Evolutionary conservation across 2,329 filamentous ascomycete genomes (phyloP).

Genomic region (Aspergillus neoniger): DNA sequence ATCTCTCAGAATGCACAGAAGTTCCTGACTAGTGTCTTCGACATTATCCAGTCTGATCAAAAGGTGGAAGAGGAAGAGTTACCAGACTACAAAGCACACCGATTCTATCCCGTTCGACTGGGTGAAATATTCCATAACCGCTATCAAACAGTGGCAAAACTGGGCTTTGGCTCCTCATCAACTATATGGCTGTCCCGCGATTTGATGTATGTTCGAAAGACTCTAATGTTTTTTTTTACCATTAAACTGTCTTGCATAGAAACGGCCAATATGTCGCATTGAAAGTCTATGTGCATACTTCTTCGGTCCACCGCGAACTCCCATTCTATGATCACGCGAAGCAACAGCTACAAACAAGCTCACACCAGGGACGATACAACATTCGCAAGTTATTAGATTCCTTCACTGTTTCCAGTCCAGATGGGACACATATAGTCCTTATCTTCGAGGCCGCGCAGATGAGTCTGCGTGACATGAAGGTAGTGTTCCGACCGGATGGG

Average conservation of each 20-base stretch:
- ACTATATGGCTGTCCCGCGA: slow-evolving; percentile 34
- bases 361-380: slow-evolving; percentile 27
- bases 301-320: slow-evolving; percentile 29
- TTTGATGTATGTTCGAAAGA: slow-evolving; percentile 18
- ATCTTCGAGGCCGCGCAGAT: slow-evolving; percentile 32
- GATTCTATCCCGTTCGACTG: slow-evolving; percentile 30
- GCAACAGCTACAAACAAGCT: slow-evolving; percentile 16
- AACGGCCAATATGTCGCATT: slow-evolving; percentile 24
- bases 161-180: slow-evolving; percentile 33
- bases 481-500: slow-evolving; percentile 20
- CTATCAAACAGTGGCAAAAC: slow-evolving; percentile 32
- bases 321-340: slow-evolving; percentile 30
- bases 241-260: slow-evolving; percentile 17
- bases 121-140: slow-evolving; percentile 28
- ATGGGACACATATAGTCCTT: slow-evolving; percentile 31
- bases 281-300: slow-evolving; percentile 28
- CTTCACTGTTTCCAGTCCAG: slow-evolving; percentile 32
- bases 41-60: slow-evolving; percentile 2
- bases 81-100: slow-evolving; percentile 23
- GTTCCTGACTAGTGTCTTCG: not conserved
- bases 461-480: slow-evolving; percentile 27
- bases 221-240: not conserved
- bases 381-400: slow-evolving; percentile 35
- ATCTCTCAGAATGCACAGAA: no score
- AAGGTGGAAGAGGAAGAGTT: slow-evolving; percentile 30